phyloP scores from a whole-genome alignment of 106 monocot species.

The Agapanthus africanus region DNA sequence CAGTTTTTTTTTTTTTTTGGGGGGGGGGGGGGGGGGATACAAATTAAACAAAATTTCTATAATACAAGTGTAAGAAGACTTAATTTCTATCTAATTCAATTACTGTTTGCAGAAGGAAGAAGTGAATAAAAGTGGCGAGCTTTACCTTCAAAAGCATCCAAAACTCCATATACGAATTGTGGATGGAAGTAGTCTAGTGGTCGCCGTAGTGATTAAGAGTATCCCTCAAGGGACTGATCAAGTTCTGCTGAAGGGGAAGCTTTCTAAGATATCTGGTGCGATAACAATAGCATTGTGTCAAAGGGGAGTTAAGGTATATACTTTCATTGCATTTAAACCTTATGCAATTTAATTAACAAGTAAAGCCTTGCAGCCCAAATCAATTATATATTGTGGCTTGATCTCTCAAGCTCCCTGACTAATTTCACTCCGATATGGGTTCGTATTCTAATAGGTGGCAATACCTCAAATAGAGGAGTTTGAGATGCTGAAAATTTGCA shows the following conservation, averaged over 20 bases:
- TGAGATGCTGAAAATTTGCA: conserved; percentile 28
- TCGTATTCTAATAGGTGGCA: conserved; percentile 17
- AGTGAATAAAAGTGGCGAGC: conserved; percentile 25
- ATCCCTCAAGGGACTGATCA: conserved; percentile 21
- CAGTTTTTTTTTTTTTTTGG: too few relatives aligned
- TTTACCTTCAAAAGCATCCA: conserved; percentile 27
- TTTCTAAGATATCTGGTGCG: conserved; percentile 22
- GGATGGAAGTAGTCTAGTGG: conserved; percentile 38
- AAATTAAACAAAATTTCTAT: background rate
- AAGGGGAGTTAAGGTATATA: conserved; percentile 2
- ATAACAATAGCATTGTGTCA: conserved; percentile 21
- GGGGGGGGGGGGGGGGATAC: background rate
- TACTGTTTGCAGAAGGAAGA: conserved; percentile 19
- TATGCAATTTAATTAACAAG: background rate
- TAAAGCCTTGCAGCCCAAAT: too few relatives aligned
- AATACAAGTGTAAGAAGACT: background rate
- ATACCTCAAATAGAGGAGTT: conserved; percentile 23
- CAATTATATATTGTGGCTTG: background rate
- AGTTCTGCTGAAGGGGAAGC: conserved; percentile 20
- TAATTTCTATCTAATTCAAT: background rate
- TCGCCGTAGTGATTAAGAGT: conserved; percentile 27
- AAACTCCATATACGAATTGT: conserved; percentile 23
- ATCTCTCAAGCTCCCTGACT: background rate
- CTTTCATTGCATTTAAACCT: background rate
- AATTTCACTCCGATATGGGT: background rate